Evolutionary conservation across 73 alveolate genomes (phyloP).

Genomic region (Effrenium voratum): DNA sequence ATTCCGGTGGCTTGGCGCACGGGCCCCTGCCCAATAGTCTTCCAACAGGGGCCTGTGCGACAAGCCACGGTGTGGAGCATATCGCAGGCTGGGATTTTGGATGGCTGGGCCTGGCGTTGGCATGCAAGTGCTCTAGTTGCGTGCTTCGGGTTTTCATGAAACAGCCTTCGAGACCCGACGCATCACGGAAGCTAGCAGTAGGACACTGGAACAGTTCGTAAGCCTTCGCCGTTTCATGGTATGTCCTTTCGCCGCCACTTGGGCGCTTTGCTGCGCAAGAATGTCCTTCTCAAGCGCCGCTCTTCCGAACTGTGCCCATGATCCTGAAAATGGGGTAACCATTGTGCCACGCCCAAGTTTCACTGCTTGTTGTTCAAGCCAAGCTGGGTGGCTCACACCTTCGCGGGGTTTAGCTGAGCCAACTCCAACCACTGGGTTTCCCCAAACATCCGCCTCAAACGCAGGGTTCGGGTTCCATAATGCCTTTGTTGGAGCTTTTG

Average conservation of each 20-base stretch:
- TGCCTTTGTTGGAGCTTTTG: no score
- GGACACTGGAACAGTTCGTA: background rate
- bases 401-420: background rate
- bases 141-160: background rate
- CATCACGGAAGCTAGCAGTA: background rate
- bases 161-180: background rate
- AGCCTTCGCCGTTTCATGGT: no score
- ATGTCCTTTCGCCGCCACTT: slow-evolving; percentile 81
- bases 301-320: background rate
- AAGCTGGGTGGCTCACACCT: background rate
- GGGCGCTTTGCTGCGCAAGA: slow-evolving; percentile 76
- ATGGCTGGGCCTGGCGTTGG: background rate
- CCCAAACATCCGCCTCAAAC: background rate
- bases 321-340: no score
- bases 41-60: no score
- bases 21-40: no score
- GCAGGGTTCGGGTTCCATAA: background rate
- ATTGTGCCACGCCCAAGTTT: no score
- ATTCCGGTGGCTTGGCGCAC: no score
- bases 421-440: background rate
- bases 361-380: no score
- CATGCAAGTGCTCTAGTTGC: background rate
- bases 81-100: background rate
- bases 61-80: no score
- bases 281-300: slow-evolving; percentile 68